Evolutionary conservation across 2,329 filamentous ascomycete species (phyloP).

Genomic region (Colletotrichum aenigma): DNA sequence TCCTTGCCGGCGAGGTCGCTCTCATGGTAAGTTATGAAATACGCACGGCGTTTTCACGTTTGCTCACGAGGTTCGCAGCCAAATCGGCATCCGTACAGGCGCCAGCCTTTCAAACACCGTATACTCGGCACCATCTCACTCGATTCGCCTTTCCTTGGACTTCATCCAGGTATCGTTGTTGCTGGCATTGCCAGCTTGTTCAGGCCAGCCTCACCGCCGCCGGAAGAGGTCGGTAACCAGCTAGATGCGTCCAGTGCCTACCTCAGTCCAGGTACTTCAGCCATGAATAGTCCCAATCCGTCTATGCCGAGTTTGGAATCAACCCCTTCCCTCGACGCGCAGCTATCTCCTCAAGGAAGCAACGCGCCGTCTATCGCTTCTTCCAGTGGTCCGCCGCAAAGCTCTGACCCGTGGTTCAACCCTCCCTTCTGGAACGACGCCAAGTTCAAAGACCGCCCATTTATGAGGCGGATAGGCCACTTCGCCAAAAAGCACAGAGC

Average conservation of each 20-base stretch:
- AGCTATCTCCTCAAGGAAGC: conserved; percentile 20
- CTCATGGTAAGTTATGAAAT: conserved; percentile 54
- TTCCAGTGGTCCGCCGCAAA: conserved; percentile 15
- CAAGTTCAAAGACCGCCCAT: conserved; percentile 69
- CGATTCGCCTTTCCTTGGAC: conserved; percentile 85
- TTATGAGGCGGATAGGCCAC: conserved; percentile 70
- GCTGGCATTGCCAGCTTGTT: conserved; percentile 84
- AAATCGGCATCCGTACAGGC: conserved; percentile 33
- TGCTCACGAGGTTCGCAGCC: conserved; percentile 29
- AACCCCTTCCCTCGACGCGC: conserved; percentile 22
- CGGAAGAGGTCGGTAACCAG: conserved; percentile 25
- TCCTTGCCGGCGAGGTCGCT: conserved; percentile 80
- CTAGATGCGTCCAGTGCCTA: conserved; percentile 4
- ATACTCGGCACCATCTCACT: conserved; percentile 83
- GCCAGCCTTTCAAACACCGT: conserved; percentile 66
- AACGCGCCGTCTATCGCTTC: conserved; percentile 6
- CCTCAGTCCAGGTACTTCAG: conserved; percentile 14
- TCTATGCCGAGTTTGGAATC: conserved; percentile 28
- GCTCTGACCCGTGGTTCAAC: conserved; percentile 71
- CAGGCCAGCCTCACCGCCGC: conserved; percentile 43
- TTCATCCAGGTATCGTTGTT: conserved; percentile 87
- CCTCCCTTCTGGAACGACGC: conserved; percentile 78
- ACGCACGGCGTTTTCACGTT: neutral
- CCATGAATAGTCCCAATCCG: conserved; percentile 24
- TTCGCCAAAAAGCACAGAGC: conserved; percentile 81